A percentile compares a stretch with the other conserved stretches of the same genome.
Conservation (phyloP, 2,329 filamentous ascomycete species). For the Trichoderma atroviride region DNA sequence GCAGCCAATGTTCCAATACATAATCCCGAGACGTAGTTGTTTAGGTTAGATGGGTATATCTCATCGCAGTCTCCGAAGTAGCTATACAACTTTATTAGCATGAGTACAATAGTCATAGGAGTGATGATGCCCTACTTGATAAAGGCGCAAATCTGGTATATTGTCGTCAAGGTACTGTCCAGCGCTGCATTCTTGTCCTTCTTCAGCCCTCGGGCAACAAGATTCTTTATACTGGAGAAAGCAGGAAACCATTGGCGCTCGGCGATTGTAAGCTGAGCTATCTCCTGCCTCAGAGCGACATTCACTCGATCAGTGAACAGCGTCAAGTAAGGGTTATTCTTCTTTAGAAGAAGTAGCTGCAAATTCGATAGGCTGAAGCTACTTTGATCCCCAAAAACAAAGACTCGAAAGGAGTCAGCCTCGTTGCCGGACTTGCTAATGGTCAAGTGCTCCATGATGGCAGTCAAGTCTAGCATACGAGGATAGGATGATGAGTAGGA, state of each 20-base stretch:
- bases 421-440: not conserved
- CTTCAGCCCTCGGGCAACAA: slow-evolving; percentile 18
- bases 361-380: slow-evolving; percentile 4
- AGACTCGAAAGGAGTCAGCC: not conserved
- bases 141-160: slow-evolving; percentile 23
- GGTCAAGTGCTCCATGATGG: slow-evolving; percentile 10
- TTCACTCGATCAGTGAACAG: slow-evolving; percentile 22
- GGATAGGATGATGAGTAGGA: not conserved
- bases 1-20: slow-evolving; percentile 24
- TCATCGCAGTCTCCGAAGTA: slow-evolving; percentile 15
- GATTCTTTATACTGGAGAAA: slow-evolving; percentile 23
- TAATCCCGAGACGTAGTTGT: slow-evolving; percentile 13
- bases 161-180: slow-evolving; percentile 20
- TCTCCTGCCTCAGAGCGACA: slow-evolving; percentile 11
- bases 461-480: slow-evolving; percentile 4
- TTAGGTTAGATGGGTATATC: slow-evolving; percentile 6
- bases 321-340: slow-evolving; percentile 16
- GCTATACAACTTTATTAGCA: not conserved
- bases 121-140: not conserved
- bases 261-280: slow-evolving; percentile 4
- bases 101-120: not conserved
- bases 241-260: slow-evolving; percentile 19
- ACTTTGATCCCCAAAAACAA: slow-evolving; percentile 24
- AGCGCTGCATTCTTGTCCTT: slow-evolving; percentile 11
- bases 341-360: slow-evolving; percentile 17